These are phyloP conservation scores for Myriosclerotinia duriaeana DNA, from an alignment of 2,329 filamentous ascomycete species.

Conservation along the genomic window DNA sequence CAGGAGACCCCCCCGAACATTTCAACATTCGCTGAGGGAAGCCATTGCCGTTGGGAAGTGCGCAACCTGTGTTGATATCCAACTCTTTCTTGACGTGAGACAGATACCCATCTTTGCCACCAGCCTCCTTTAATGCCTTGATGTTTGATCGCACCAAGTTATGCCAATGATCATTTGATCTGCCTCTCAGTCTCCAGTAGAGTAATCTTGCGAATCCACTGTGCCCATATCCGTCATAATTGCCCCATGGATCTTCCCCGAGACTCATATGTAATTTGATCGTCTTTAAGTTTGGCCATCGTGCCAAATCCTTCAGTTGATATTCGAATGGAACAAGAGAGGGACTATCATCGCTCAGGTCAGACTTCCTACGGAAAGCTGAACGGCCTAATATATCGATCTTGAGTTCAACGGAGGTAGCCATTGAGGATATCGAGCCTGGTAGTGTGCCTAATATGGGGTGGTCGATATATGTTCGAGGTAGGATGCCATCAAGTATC, in stretches of 20 bases:
- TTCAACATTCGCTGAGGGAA: conserved; percentile 23
- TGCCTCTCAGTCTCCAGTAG: conserved; percentile 13
- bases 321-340: conserved; percentile 21
- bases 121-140: conserved; percentile 11
- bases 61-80: conserved; percentile 20
- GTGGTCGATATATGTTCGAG: conserved; percentile 14
- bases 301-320: conserved; percentile 20
- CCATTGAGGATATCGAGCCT: conserved; percentile 12
- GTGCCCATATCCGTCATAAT: conserved; percentile 21
- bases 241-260: conserved; percentile 19
- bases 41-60: conserved; percentile 20
- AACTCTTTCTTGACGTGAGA: conserved; percentile 21
- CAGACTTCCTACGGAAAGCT: conserved; percentile 18
- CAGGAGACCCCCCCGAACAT: conserved; percentile 12
- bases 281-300: conserved; percentile 22
- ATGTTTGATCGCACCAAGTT: conserved; percentile 20
- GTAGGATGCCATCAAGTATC: conserved; percentile 19
- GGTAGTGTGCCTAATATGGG: conserved; percentile 17
- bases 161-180: conserved; percentile 21
- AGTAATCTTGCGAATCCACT: conserved; percentile 22
- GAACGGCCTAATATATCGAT: conserved; percentile 19
- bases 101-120: conserved; percentile 14
- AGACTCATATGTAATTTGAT: conserved; percentile 22
- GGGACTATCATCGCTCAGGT: conserved; percentile 4
- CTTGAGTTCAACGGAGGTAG: conserved; percentile 19